phyloP scores from a whole-genome alignment of 768 basidiomycete genomes.

The Russula abietina region DNA sequence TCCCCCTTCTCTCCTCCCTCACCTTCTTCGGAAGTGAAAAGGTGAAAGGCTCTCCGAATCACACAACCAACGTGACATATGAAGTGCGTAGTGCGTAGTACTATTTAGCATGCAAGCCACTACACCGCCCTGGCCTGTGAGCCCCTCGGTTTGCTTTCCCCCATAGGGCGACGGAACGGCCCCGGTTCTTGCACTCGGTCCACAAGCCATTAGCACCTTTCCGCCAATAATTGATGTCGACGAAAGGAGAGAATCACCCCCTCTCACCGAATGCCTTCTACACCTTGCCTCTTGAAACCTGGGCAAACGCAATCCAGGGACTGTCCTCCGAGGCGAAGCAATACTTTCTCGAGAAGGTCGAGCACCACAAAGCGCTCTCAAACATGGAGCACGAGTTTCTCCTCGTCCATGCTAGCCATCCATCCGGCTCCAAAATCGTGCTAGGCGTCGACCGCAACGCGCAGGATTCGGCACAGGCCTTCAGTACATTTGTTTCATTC shows the following conservation, averaged over 20 bases:
- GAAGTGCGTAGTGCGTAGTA: no score
- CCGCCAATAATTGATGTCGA: neutral
- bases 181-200: neutral
- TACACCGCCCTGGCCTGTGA: neutral
- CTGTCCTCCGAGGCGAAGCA: neutral
- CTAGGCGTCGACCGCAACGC: constrained; percentile 26
- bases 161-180: neutral
- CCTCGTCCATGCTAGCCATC: constrained; percentile 12
- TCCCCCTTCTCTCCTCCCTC: no score
- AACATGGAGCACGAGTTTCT: constrained; percentile 26
- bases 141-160: neutral
- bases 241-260: neutral
- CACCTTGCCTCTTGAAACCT: constrained; percentile 13
- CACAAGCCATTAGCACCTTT: neutral
- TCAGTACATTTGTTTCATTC: constrained; percentile 7
- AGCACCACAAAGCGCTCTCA: constrained; percentile 20
- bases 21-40: no score
- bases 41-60: no score
- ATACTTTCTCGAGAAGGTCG: constrained; percentile 19
- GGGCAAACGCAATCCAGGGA: constrained; percentile 17
- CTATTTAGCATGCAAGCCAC: neutral
- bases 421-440: constrained; percentile 19
- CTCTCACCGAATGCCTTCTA: constrained; percentile 17
- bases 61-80: no score
- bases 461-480: constrained; percentile 6